Conservation (phyloP, 2,329 filamentous ascomycete species). For the Arthrobotrys sphaeroides region DNA sequence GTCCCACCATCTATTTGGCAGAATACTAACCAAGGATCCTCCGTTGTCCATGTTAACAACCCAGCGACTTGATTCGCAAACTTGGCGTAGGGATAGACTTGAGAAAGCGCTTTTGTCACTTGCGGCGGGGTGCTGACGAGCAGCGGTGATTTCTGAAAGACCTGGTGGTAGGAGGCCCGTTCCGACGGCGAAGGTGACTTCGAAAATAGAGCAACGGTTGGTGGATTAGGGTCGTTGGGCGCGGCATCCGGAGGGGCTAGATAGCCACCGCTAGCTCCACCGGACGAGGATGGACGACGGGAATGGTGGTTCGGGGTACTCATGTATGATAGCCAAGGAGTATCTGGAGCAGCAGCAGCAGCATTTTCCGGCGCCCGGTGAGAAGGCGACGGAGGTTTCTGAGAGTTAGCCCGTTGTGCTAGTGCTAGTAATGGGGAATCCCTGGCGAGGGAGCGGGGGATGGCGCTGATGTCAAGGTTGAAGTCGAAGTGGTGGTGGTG, state of each 20-base stretch:
- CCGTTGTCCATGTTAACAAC: conserved; percentile 90
- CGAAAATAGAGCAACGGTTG: conserved; percentile 88
- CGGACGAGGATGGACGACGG: conserved; percentile 33
- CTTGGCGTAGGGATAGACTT: conserved; percentile 92
- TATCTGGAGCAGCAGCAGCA: conserved; percentile 26
- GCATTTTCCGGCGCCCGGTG: conserved; percentile 31
- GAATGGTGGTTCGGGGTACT: conserved; percentile 29
- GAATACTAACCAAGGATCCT: conserved; percentile 75
- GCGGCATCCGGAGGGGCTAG: conserved; percentile 34
- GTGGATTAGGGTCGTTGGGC: conserved; percentile 64
- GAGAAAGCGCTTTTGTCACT: conserved; percentile 90
- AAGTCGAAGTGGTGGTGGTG: conserved; percentile 36
- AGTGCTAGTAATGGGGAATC: conserved; percentile 29
- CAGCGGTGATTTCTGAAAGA: conserved; percentile 94
- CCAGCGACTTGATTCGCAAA: conserved; percentile 87
- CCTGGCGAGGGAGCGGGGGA: conserved; percentile 42
- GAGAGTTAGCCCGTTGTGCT: conserved; percentile 23
- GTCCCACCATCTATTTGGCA: background rate
- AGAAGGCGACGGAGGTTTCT: background rate
- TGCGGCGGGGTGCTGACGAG: conserved; percentile 93
- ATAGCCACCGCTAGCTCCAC: conserved; percentile 31
- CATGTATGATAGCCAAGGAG: conserved; percentile 54
- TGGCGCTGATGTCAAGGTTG: conserved; percentile 24
- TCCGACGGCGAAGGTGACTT: conserved; percentile 78
- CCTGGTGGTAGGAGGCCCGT: conserved; percentile 82